These are phyloP conservation scores for Microthlaspi erraticum DNA, from an alignment of 345 rosid genomes.

Conservation along the genomic window DNA sequence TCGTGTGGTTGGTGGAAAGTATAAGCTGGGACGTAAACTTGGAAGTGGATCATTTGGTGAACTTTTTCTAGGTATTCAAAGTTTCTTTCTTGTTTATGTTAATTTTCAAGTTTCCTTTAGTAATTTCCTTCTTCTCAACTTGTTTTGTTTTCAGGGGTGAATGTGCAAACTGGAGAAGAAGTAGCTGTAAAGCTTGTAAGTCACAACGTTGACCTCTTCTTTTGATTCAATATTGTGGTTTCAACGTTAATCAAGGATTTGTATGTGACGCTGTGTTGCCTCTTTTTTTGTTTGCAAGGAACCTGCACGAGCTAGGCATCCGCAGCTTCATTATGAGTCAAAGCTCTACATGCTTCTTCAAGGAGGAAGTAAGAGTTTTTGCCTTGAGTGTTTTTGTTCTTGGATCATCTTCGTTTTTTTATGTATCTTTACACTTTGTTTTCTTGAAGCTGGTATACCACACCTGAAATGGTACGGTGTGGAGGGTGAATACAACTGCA, in stretches of 20 bases:
- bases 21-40: conserved; percentile 90
- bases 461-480: conserved; percentile 93
- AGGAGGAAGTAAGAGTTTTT: conserved; percentile 74
- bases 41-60: conserved; percentile 99
- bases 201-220: conserved; percentile 14
- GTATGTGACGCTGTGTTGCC: not conserved
- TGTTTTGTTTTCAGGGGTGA: conserved; percentile 57
- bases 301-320: conserved; percentile 86
- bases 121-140: conserved; percentile 3
- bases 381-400: conserved; percentile 18
- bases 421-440: conserved; percentile 12
- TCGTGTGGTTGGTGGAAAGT: conserved; percentile 89
- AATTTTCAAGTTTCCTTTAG: not conserved
- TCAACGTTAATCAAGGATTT: not conserved
- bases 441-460: conserved; percentile 78
- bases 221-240: not conserved
- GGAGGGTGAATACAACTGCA: conserved; percentile 77
- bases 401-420: not conserved
- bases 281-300: conserved; percentile 54
- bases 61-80: conserved; percentile 74
- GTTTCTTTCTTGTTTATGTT: conserved; percentile 10
- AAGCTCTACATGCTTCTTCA: conserved; percentile 89
- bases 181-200: conserved; percentile 91
- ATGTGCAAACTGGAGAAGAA: conserved; percentile 91
- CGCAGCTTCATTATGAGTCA: conserved; percentile 90